Base-by-base conservation (phyloP, 78 protist species). In the Speleostelium caveatum region DNA sequence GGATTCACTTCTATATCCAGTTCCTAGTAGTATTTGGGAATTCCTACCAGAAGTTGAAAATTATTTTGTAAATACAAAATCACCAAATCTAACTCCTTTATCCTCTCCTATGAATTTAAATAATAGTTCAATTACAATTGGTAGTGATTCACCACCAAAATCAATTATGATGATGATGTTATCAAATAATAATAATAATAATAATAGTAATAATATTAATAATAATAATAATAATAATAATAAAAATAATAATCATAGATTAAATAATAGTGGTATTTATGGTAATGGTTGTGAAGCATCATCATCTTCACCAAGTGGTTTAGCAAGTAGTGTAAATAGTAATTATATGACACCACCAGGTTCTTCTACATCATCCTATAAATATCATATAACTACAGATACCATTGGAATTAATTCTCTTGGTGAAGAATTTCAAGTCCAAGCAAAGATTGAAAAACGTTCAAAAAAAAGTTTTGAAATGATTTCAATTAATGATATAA, bases 11-110 rank as follows among this genome's bases (percentile, higher is more conserved):
- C 17, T 83, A 32, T 68, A 58, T 69, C 39, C 39, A 41, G 73
- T 51, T 17, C 30, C 39, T 26, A 62, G 87, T 53, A 35, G 71
- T 12, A 59, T 83, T 69, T 83, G 91, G 91, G 91, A 83, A 69
- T 83, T 69, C n/a, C 28, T 83, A 59, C 91, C 91, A 0, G 77
- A 55, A n/a, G 4, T 83, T 1, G 91, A 83, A 33, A 32, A 38
- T 6, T 72, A 26, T 32, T 72, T 72, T 53, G 45, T 36, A 21
- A 33, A 17, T 0, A 19, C 12, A 5, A 33, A 33, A 8, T 45
- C 53, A 6, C 6, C 53, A 14, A 10, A 45, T 45, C 53, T 45
- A 45, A 45, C 53, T 45, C n/a, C n/a, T n/a, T n/a, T n/a, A n/a
- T n/a, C n/a, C n/a, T n/a, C n/a, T n/a, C n/a, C n/a, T n/a, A n/a